Percentiles rank a stretch among this genome's conserved stretches.
Evolutionary conservation across 768 basidiomycete species (phyloP).

Genomic region (Termitomyces sp.): DNA sequence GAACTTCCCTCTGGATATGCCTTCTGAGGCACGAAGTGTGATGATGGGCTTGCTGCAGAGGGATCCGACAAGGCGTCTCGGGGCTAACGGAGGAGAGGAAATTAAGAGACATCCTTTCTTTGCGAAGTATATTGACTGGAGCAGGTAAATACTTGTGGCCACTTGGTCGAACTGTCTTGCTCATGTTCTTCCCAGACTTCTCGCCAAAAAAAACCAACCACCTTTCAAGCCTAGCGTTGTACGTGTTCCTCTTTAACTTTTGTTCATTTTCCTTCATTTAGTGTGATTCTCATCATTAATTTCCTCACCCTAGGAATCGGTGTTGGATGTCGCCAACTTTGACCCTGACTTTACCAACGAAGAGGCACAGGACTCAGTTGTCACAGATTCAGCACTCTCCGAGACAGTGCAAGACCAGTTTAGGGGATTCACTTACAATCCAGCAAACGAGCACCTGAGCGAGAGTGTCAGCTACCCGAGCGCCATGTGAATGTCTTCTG

Average conservation of each 20-base stretch:
- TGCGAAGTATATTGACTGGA: constrained; percentile 90
- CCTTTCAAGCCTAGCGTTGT: constrained; percentile 97
- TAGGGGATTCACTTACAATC: constrained; percentile 86
- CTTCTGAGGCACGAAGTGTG: constrained; percentile 82
- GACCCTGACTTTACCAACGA: constrained; percentile 97
- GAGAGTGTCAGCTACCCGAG: constrained; percentile 72
- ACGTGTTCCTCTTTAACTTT: constrained; percentile 26
- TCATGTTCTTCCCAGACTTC: constrained; percentile 38
- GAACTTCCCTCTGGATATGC: constrained; percentile 85
- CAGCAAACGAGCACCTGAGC: constrained; percentile 77
- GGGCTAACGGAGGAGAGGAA: constrained; percentile 91
- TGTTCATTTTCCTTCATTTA: background rate
- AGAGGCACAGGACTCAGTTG: constrained; percentile 91
- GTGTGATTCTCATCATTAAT: background rate
- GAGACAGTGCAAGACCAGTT: constrained; percentile 98
- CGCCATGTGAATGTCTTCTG: constrained; percentile 22
- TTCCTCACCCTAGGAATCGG: constrained; percentile 58
- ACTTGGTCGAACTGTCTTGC: background rate
- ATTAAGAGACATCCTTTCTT: constrained; percentile 97
- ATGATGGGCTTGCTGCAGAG: constrained; percentile 86
- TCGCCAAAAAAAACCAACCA: constrained; percentile 94
- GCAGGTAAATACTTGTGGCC: constrained; percentile 39
- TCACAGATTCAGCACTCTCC: constrained; percentile 86
- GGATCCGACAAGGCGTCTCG: constrained; percentile 81
- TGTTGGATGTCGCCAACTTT: constrained; percentile 94